Evolutionary conservation across 2,329 filamentous ascomycete genomes (phyloP).

Genomic region (Aspergillus transmontanensis): DNA sequence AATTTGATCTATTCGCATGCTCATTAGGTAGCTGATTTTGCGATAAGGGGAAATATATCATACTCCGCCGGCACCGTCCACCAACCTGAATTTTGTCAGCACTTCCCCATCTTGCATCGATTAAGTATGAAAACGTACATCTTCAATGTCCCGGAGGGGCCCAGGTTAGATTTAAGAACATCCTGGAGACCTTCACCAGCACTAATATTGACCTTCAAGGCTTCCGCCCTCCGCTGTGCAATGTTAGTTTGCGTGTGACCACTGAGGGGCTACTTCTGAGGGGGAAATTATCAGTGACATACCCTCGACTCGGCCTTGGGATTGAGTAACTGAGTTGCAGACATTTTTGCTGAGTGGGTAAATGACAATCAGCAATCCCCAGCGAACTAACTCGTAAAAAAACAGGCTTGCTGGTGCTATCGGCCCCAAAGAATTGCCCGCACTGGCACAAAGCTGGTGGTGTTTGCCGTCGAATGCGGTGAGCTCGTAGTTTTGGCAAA

Average conservation of each 20-base stretch:
- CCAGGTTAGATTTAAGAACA: constrained; percentile 95
- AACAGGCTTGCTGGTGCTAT: constrained; percentile 27
- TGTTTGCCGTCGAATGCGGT: constrained; percentile 37
- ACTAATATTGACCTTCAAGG: constrained; percentile 93
- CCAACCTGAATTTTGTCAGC: constrained; percentile 52
- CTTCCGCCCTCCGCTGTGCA: constrained; percentile 87
- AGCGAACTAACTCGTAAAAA: constrained; percentile 26
- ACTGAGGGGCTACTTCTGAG: constrained; percentile 35
- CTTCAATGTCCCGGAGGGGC: constrained; percentile 91
- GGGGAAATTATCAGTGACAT: constrained; percentile 40
- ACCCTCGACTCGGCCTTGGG: constrained; percentile 98
- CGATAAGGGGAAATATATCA: constrained; percentile 25
- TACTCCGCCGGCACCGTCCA: constrained; percentile 64
- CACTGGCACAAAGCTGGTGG: constrained; percentile 29
- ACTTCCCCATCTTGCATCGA: constrained; percentile 9
- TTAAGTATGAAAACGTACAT: constrained; percentile 62
- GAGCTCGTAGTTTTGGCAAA: constrained; percentile 40
- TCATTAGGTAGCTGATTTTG: constrained; percentile 20
- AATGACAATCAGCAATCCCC: constrained; percentile 28
- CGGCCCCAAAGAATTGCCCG: constrained; percentile 23
- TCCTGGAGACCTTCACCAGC: constrained; percentile 90
- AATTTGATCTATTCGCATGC: constrained; percentile 76
- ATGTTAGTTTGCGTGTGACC: constrained; percentile 47
- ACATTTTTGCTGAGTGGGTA: constrained; percentile 63
- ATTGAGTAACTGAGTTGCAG: constrained; percentile 95